These are phyloP conservation scores for Mrakia blollopis DNA, from an alignment of 768 basidiomycete genomes.

Conservation along the genomic window DNA sequence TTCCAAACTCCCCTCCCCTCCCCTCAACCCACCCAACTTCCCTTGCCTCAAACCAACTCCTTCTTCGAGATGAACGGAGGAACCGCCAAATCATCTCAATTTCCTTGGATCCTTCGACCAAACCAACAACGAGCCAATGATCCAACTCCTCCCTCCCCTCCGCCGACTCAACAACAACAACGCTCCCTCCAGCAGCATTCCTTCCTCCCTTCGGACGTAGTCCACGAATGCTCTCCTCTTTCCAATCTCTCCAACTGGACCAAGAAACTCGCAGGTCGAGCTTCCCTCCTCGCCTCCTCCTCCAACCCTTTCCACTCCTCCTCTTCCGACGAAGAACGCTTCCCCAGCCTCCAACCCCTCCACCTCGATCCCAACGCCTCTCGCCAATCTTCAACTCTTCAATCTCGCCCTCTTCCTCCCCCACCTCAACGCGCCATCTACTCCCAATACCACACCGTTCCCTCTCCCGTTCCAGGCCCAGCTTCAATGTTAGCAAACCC, in stretches of 20 bases:
- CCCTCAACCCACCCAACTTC: not conserved
- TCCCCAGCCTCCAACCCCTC: not conserved
- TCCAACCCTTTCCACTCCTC: not conserved
- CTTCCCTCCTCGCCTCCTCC: not conserved
- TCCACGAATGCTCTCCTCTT: not conserved
- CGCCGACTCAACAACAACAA: not conserved
- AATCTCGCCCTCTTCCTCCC: not conserved
- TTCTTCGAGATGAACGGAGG: constrained; percentile 16
- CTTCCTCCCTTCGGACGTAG: not conserved
- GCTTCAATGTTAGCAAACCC: not conserved
- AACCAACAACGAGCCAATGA: not conserved
- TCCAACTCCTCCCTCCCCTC: not conserved
- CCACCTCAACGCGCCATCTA: not conserved
- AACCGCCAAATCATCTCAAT: not conserved
- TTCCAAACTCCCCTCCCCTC: constrained; percentile 13
- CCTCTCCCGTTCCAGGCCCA: not conserved
- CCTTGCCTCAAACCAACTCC: not conserved
- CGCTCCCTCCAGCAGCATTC: not conserved
- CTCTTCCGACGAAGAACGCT: not conserved
- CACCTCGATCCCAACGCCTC: not conserved
- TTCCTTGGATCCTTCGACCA: constrained; percentile 1
- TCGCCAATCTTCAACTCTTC: not conserved
- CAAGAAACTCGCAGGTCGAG: not conserved
- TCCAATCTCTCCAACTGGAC: not conserved
- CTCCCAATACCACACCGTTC: constrained; percentile 4